Conservation (phyloP, 78 protist species). For the Creolimax fragrantissima region DNA sequence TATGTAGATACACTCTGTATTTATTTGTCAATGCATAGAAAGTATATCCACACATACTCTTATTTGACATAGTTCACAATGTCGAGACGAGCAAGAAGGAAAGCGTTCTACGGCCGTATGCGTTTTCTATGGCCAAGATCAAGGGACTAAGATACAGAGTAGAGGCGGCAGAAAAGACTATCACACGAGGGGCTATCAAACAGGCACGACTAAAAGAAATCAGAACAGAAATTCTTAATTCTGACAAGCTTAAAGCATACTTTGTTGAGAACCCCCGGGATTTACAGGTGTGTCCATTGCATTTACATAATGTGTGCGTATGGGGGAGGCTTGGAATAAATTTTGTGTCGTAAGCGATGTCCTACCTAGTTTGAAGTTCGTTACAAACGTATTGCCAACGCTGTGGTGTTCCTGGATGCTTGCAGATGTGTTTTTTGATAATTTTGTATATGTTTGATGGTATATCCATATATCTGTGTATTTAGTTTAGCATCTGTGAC, state of each 20-base stretch:
- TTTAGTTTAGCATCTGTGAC: not conserved
- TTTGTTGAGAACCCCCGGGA: not conserved
- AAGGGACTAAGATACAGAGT: slow-evolving; percentile 62
- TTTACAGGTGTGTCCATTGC: not conserved
- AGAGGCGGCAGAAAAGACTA: slow-evolving; percentile 34
- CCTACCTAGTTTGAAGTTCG: not conserved
- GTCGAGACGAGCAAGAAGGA: not conserved
- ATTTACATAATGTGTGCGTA: not conserved
- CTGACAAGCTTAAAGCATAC: slow-evolving; percentile 30
- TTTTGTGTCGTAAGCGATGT: not conserved
- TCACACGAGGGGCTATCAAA: slow-evolving; percentile 27
- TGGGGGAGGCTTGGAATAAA: too few species aligned
- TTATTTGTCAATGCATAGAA: not conserved
- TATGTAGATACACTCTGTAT: not conserved
- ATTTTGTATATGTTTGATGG: not conserved
- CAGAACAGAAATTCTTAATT: slow-evolving; percentile 48
- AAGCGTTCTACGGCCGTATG: slow-evolving; percentile 41
- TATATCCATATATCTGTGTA: not conserved
- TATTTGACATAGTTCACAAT: not conserved
- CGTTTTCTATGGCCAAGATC: slow-evolving; percentile 34
- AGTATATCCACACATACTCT: too few species aligned
- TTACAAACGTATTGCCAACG: not conserved
- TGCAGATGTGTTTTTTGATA: too few species aligned
- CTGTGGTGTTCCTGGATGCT: not conserved
- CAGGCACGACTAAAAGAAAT: slow-evolving; percentile 56